Evolutionary conservation across 129 eudicot species (phyloP), one percentile per base, ranked within the genome.

Genomic region (Lactuca sativa): DNA sequence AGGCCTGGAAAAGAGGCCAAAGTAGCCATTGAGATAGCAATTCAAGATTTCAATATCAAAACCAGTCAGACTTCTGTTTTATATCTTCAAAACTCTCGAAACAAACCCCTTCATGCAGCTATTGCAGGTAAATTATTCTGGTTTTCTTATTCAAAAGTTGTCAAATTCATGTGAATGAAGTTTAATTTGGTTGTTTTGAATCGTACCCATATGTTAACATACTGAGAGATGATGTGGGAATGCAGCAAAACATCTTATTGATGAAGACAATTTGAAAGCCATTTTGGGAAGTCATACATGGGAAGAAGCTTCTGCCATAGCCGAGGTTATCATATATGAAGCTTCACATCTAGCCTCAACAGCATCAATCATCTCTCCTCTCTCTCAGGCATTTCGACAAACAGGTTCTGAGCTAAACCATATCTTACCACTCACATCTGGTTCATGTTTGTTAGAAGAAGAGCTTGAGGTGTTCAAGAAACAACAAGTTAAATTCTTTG

Each of bases 201-300:
- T 7, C 56, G 2, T 44, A 37, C 10, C 4, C 9, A 17, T 6
- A 43, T 49, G 30, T 52, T 59, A 18, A 59, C 69, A 18, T 40
- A 18, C 10, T 30, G 5, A 4, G 25, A 47, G 4, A 55, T 33
- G 21, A 12, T 64, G n/a, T 54, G 56, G 16, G 44, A 75, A 30
- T 67, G 68, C 68, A 75, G 79, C 62, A 0, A 75, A 67, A 59
- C n/a, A 43, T 56, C 72, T 65, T 43, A 8, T 56, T 15, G 72
- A 74, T 10, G 32, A 67, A 52, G 56, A 80, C 16, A 44, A 56
- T 16, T 86, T 84, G 67, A 53, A 69, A 64, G 82, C 72, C 59
- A 74, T 88, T 40, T 54, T 88, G 18, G 95, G 90, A 66, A 82
- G 79, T 59, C 69, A 64, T 44, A 79, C 86, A 68, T 84, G 84